Evolutionary conservation across 2,329 filamentous ascomycete species (phyloP).

Genomic region (Calonectria pteridis): DNA sequence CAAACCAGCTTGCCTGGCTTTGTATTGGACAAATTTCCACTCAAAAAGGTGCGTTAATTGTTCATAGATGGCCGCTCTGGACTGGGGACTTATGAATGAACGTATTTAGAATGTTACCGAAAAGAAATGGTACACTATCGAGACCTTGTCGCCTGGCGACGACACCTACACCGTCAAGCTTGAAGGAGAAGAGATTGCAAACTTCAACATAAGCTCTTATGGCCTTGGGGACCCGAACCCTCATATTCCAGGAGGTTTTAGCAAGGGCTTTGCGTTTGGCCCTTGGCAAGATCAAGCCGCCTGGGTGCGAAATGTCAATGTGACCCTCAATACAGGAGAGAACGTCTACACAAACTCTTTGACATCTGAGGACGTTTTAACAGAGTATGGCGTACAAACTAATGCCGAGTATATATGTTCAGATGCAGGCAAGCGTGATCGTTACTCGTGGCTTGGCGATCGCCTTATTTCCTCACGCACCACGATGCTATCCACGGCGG

Average conservation of each 20-base stretch:
- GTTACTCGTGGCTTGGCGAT: conserved; percentile 8
- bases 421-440: conserved; percentile 12
- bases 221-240: not conserved
- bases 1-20: not conserved
- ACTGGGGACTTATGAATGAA: not conserved
- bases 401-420: conserved; percentile 1
- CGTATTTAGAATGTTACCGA: not conserved
- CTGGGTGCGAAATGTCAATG: conserved; percentile 4
- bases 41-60: not conserved
- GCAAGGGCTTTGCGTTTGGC: not conserved
- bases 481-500: not conserved
- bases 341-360: conserved; percentile 1
- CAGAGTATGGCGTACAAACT: not conserved
- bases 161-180: not conserved
- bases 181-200: not conserved
- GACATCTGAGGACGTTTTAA: not conserved
- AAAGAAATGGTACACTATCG: not conserved
- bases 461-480: not conserved
- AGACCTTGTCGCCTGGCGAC: not conserved
- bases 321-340: not conserved
- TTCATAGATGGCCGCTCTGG: not conserved
- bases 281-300: conserved; percentile 13
- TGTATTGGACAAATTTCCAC: not conserved
- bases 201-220: not conserved
- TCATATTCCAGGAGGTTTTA: not conserved